Conservation (phyloP, 495 filamentous ascomycete genomes). For the Aspergillus campestris region DNA sequence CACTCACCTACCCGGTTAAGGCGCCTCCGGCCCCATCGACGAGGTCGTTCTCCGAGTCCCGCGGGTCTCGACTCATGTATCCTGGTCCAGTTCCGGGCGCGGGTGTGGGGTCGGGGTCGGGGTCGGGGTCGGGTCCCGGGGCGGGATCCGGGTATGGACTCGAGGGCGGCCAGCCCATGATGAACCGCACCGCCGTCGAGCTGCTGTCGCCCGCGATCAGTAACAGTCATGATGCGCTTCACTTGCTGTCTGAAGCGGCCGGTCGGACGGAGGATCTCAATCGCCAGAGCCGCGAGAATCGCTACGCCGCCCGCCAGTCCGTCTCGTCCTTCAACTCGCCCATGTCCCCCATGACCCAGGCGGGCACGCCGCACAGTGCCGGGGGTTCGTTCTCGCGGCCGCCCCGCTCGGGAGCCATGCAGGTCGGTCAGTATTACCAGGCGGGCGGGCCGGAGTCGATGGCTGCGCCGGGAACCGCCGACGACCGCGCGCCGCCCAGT, state of each 20-base stretch:
- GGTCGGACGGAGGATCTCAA: slow-evolving; percentile 44
- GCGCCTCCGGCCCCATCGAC: slow-evolving; percentile 8
- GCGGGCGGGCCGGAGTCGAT: slow-evolving; percentile 16
- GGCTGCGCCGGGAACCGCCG: slow-evolving; percentile 22
- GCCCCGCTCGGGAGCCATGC: slow-evolving; percentile 22
- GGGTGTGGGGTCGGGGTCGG: neutral
- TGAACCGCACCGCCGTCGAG: slow-evolving; percentile 46
- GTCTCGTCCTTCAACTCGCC: slow-evolving; percentile 37
- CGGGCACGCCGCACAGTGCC: slow-evolving; percentile 29
- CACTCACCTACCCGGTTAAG: slow-evolving; percentile 13
- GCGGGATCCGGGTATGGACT: slow-evolving; percentile 17
- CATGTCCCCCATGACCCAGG: slow-evolving; percentile 33
- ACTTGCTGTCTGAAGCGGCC: slow-evolving; percentile 51
- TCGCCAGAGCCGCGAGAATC: slow-evolving; percentile 32
- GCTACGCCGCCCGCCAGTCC: slow-evolving; percentile 31
- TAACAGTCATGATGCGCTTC: slow-evolving; percentile 51
- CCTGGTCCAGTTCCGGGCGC: no score
- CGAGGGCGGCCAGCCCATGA: slow-evolving; percentile 38
- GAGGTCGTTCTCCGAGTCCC: no score
- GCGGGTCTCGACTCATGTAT: no score
- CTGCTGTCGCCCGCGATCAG: slow-evolving; percentile 50
- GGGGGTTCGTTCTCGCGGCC: slow-evolving; percentile 31
- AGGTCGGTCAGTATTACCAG: slow-evolving; percentile 23
- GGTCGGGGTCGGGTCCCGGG: slow-evolving; percentile 17
- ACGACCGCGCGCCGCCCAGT: slow-evolving; percentile 20